phyloP scores from a whole-genome alignment of 2,329 filamentous ascomycete species.

The Mollisiaceae sp. region DNA sequence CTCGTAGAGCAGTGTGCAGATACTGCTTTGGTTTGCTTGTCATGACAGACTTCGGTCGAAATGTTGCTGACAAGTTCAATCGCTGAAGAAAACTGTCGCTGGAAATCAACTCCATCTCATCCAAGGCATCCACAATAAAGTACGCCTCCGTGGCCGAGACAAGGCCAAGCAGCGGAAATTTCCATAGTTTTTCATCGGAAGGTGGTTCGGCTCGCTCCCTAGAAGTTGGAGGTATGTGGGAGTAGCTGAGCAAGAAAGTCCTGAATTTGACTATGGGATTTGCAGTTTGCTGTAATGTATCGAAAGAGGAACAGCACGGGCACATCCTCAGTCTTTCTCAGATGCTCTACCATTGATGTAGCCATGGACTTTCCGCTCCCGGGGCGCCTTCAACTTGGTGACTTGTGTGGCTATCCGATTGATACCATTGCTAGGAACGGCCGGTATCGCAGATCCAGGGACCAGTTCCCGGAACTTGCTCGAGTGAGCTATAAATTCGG shows the following conservation, averaged over 20 bases:
- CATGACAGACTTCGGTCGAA: conserved; percentile 39
- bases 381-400: conserved; percentile 54
- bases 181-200: conserved; percentile 39
- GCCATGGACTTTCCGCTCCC: conserved; percentile 51
- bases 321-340: conserved; percentile 10
- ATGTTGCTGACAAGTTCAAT: conserved; percentile 43
- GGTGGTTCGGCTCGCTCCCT: conserved; percentile 20
- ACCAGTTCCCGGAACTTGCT: conserved; percentile 28
- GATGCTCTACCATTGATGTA: conserved; percentile 19
- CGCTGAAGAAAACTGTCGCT: conserved; percentile 44
- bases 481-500: conserved; percentile 23
- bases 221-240: conserved; percentile 23
- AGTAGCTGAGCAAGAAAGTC: conserved; percentile 45
- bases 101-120: conserved; percentile 50
- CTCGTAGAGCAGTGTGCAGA: conserved; percentile 39
- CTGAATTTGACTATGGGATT: conserved; percentile 36
- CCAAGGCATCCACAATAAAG: conserved; percentile 55
- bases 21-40: conserved; percentile 48
- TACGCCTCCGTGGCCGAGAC: conserved; percentile 32
- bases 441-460: conserved; percentile 28
- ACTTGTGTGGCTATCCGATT: conserved; percentile 43
- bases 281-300: conserved; percentile 42
- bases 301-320: conserved; percentile 46
- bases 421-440: conserved; percentile 30
- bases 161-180: conserved; percentile 36